phyloP scores from a whole-genome alignment of 805 yeast species.

The Pichia manshurica region DNA sequence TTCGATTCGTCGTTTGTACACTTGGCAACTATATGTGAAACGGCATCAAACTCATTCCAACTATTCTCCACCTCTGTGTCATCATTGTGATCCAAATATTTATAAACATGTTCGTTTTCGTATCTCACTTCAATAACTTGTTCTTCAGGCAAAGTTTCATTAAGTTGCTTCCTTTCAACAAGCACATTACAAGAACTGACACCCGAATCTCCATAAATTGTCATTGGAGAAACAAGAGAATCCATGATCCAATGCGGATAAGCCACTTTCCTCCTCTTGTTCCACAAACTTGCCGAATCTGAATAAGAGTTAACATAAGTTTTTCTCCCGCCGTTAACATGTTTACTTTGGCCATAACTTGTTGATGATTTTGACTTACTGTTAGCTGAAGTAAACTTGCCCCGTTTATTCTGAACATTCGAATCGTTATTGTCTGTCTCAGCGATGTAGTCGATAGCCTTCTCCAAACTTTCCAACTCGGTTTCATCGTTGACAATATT shows the following conservation, averaged over 20 bases:
- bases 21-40: constrained; percentile 19
- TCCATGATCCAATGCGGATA: constrained; percentile 27
- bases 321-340: neutral
- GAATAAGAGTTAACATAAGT: neutral
- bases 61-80: constrained; percentile 23
- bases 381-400: neutral
- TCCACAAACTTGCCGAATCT: neutral
- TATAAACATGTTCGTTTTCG: constrained; percentile 10
- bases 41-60: constrained; percentile 33
- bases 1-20: neutral
- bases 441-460: constrained; percentile 42
- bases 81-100: constrained; percentile 24
- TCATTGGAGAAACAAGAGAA: constrained; percentile 23
- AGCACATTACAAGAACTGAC: constrained; percentile 28
- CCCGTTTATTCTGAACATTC: neutral
- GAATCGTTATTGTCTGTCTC: constrained; percentile 25
- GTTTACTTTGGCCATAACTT: neutral
- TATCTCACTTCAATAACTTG: constrained; percentile 21
- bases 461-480: constrained; percentile 31
- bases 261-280: constrained; percentile 28
- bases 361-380: neutral
- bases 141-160: constrained; percentile 2
- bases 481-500: constrained; percentile 28
- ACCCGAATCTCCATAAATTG: constrained; percentile 27
- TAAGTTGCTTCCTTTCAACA: constrained; percentile 15